Base-by-base conservation (phyloP, 768 basidiomycete species). In the Sporobolomyces phaffii region DNA sequence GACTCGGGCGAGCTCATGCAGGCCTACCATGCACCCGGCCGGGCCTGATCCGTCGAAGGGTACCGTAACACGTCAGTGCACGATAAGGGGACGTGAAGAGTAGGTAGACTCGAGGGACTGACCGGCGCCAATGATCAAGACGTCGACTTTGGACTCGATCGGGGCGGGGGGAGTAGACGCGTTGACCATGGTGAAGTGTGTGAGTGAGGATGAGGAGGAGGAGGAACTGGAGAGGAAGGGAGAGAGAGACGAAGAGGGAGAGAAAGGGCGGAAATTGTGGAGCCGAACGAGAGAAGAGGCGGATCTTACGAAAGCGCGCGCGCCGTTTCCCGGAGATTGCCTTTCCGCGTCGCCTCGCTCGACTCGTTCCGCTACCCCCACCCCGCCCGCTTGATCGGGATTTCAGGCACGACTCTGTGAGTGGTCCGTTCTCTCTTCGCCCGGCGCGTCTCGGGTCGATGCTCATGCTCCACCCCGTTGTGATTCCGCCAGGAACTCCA, bases 11-110 rank as follows among this genome's bases (percentile, higher is more conserved):
- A n/a, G 18, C 13, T 20, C 24, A 29, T 24, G 17, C 26, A 22
- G 17, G n/a, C 45, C 38, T 22, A 34, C 63, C 73, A 71, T 73
- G 17, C 68, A 68, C 11, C 73, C 73, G 8, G 73, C 73, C 0
- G 73, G 73, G 2, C 73, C 72, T 20, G 69, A 24, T n/a, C n/a
- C n/a, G n/a, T n/a, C n/a, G n/a, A n/a, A n/a, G n/a, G n/a, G n/a
- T n/a, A n/a, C n/a, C n/a, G n/a, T n/a, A n/a, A n/a, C n/a, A n/a
- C n/a, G 20, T 36, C 51, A 36, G 33, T n/a, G 29, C 6, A 9
- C 15, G n/a, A 5, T 38, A 38, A 38, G 10, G 38, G 9, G 10
- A 17, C 17, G 43, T n/a, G 44, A 22, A 29, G 5, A 28, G 24
- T 22, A 11, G n/a, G n/a, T n/a, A n/a, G n/a, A n/a, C n/a, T n/a